Evolutionary conservation across 768 basidiomycete genomes (phyloP).

Genomic region (Hygrocybe coccinea): DNA sequence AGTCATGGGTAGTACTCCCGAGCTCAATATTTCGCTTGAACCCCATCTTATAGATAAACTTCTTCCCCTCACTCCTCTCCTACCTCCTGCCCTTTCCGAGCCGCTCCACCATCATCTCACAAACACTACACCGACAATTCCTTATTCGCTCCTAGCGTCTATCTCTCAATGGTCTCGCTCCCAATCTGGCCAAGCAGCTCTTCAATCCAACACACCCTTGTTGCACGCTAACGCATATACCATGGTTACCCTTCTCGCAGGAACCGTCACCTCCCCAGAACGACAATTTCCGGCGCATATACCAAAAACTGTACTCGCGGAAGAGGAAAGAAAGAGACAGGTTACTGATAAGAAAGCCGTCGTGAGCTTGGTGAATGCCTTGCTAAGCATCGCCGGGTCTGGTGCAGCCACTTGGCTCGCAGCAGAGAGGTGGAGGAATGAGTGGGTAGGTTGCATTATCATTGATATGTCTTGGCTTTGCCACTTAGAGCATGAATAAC

Average conservation of each 20-base stretch:
- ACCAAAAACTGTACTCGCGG: slow-evolving; percentile 44
- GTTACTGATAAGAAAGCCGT: slow-evolving; percentile 61
- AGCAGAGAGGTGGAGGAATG: slow-evolving; percentile 59
- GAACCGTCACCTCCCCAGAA: slow-evolving; percentile 72
- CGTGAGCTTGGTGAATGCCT: slow-evolving; percentile 62
- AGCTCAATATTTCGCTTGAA: slow-evolving; percentile 64
- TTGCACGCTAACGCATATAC: slow-evolving; percentile 54
- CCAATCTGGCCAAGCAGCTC: slow-evolving; percentile 36
- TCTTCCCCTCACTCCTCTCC: slow-evolving; percentile 37
- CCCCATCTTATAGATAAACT: slow-evolving; percentile 53
- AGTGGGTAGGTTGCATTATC: slow-evolving; percentile 56
- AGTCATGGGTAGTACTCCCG: slow-evolving; percentile 17
- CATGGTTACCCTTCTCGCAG: slow-evolving; percentile 74
- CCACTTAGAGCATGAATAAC: not conserved
- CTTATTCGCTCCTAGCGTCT: slow-evolving; percentile 53
- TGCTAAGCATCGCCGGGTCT: slow-evolving; percentile 63
- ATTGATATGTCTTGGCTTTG: slow-evolving; percentile 10
- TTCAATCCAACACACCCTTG: slow-evolving; percentile 34
- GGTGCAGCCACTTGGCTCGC: slow-evolving; percentile 73
- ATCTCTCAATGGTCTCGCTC: slow-evolving; percentile 70
- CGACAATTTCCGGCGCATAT: slow-evolving; percentile 56
- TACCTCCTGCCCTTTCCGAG: slow-evolving; percentile 43
- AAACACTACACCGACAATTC: slow-evolving; percentile 43
- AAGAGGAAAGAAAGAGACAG: slow-evolving; percentile 40
- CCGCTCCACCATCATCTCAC: slow-evolving; percentile 40